Base-by-base conservation (phyloP, 1,284 basidiomycete species). In the Papiliotrema terrestris region DNA sequence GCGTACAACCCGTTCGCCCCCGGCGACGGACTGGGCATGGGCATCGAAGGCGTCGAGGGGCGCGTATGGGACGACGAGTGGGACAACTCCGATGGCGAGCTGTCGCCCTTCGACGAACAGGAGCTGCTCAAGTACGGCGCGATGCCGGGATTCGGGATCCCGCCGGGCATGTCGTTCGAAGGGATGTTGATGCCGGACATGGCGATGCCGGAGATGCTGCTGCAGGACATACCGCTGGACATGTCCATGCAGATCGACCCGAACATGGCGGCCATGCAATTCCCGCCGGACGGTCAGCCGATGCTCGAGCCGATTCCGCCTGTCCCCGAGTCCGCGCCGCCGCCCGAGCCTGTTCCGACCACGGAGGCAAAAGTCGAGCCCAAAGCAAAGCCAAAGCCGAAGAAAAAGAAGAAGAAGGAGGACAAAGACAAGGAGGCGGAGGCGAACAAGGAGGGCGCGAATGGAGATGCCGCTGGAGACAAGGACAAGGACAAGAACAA, bases 321-420 rank as follows among this genome's bases (percentile, higher is more conserved):
- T 3, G 25, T 11, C 6, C 9, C 45, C 11, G 19, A n/a, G 19
- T 8, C 43, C 15, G 39, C 17, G 5, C 17, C 39, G 39, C 17
- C 39, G 17, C 20, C 20, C 6, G 17, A 93, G 8, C 88, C 89
- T 59, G 92, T 80, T 39, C 93, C 45, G 23, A 55, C 47, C 37
- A 9, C 32, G 20, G 49, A 42, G 23, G 46, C 35, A 19, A 43
- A 37, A 49, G 41, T 19, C 47, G 49, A 19, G 49, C 46, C 41
- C 38, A 57, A 25, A 55, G 37, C 25, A 51, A 58, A 44, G 48
- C 49, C 6, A 52, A 52, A 38, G 54, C 37, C 22, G 55, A 58
- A 26, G 46, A 38, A 13, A 53, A 58, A 25, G 53, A 56, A 15
- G 52, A 41, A 26, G 48, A 56, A 45, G 54, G 45, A 19, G 41